Conservation (phyloP, 2,329 filamentous ascomycete species). For the Pleurostoma richardsiae region DNA sequence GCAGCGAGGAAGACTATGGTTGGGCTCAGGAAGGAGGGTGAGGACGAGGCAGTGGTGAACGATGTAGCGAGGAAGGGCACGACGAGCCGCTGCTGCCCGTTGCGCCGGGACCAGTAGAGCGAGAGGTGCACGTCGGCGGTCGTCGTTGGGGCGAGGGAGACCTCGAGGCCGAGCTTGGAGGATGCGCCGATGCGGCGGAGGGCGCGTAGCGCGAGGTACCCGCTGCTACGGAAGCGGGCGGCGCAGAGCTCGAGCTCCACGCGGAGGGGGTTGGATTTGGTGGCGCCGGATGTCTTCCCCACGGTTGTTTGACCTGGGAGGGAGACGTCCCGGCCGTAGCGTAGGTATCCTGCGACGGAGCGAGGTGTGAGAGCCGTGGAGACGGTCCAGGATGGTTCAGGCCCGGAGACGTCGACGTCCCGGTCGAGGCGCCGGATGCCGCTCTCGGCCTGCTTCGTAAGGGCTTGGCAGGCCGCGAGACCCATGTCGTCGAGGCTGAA, state of each 20-base stretch:
- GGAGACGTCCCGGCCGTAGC: slow-evolving; percentile 27
- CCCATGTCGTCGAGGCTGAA: slow-evolving; percentile 22
- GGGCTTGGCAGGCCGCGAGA: slow-evolving; percentile 18
- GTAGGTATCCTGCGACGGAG: slow-evolving; percentile 26
- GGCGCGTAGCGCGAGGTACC: slow-evolving; percentile 36
- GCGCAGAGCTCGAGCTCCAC: slow-evolving; percentile 37
- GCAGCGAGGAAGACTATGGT: slow-evolving; percentile 30
- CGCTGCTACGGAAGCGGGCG: slow-evolving; percentile 25
- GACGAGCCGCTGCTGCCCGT: slow-evolving; percentile 33
- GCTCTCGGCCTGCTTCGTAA: slow-evolving; percentile 23
- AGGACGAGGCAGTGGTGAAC: too few species aligned
- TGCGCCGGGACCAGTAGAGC: slow-evolving; percentile 37
- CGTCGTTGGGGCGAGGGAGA: slow-evolving; percentile 33
- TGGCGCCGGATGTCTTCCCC: background rate
- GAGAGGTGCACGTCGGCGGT: slow-evolving; percentile 36
- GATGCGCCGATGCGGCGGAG: slow-evolving; percentile 34
- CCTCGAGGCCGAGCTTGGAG: slow-evolving; percentile 37
- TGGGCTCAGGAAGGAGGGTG: slow-evolving; percentile 14
- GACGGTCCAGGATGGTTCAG: slow-evolving; percentile 30
- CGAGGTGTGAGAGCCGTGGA: slow-evolving; percentile 25
- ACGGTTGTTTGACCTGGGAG: slow-evolving; percentile 11
- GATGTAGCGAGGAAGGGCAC: slow-evolving; percentile 36
- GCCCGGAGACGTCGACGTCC: slow-evolving; percentile 17
- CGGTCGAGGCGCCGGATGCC: slow-evolving; percentile 32
- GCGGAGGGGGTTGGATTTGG: slow-evolving; percentile 17